Evolutionary conservation across 805 yeast genomes (phyloP), one percentile per base, ranked within the genome.

Genomic region (Babjeviella inositovora): DNA sequence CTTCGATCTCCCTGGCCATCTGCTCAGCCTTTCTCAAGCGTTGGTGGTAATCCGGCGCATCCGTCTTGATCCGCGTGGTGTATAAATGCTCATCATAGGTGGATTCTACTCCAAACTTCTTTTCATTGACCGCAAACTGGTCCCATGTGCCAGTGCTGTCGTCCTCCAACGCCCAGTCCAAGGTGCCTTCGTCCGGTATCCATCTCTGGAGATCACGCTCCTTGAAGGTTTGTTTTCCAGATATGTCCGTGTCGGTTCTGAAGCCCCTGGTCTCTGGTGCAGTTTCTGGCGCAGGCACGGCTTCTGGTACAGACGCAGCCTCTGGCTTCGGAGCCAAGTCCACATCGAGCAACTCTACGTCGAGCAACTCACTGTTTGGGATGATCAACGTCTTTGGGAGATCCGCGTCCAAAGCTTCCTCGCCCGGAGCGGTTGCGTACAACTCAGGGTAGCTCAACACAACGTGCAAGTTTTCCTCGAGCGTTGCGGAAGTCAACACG

Each of bases 71-170:
- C 31, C 66, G 67, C 0, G 95, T 84, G 13, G 97, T 87, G 49
- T 87, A 87, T 30, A 76, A 53, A 43, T 71, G 70, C 48, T 87
- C 97, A 43, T 85, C 87, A 44, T 63, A 77, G 16, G 81, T 64
- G 0, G 94, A 73, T 32, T 67, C 73, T 23, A 90, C 74, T 18
- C 96, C 96, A 45, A 90, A 90, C 48, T 79, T 75, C 28, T 70
- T 63, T 43, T 80, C 76, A 47, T 90, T 90, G n/a, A 70, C 87
- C 25, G 79, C 76, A 49, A 90, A 90, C 53, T 90, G 98, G 50
- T 90, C 95, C 97, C 97, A 90, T 7, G 43, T 39, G 9, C 47
- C 50, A 12, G 31, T 30, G 6, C 36, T 18, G 12, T 39, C 43
- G 17, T 57, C 64, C 9, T 58, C 66, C 14, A 65, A 43, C 0